A percentile compares a stretch with the other conserved stretches of the same genome.
Conservation (phyloP, 352 stramenopile species). For the Phytophthora boehmeriae region DNA sequence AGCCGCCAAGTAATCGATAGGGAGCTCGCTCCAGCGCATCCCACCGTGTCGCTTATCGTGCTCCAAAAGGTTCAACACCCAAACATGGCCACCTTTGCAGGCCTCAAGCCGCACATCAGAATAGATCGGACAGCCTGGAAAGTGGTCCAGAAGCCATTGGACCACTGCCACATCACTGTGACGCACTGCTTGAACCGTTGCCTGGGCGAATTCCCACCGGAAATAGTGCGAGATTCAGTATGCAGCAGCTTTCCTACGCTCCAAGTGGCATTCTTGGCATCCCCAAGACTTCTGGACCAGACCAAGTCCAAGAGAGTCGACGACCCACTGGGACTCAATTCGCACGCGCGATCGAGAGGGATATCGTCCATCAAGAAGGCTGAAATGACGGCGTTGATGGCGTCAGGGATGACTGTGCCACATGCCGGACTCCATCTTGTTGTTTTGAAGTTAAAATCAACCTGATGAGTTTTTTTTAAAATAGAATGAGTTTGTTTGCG, state of each 20-base stretch:
- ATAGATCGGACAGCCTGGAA: background rate
- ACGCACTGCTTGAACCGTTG: background rate
- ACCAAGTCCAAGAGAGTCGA: slow-evolving; percentile 4
- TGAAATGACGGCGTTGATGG: background rate
- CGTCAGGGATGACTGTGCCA: too few relatives aligned
- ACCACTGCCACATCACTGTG: background rate
- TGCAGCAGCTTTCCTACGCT: slow-evolving; percentile 4
- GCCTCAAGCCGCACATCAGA: background rate
- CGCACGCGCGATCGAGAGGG: background rate
- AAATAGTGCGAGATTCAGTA: background rate
- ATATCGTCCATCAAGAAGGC: slow-evolving; percentile 7
- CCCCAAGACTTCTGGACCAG: background rate
- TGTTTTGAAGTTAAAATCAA: too few relatives aligned
- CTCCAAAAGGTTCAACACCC: slow-evolving; percentile 2
- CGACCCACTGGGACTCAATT: background rate
- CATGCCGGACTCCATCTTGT: too few relatives aligned
- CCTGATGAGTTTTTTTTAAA: too few relatives aligned
- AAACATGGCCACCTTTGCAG: background rate
- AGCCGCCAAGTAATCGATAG: background rate
- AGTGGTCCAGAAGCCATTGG: slow-evolving; percentile 4
- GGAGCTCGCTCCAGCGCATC: background rate
- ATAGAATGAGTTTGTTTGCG: too few relatives aligned
- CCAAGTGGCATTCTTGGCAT: background rate
- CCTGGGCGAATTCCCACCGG: slow-evolving; percentile 2
- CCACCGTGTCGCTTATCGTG: background rate